Evolutionary conservation across 192 early-diverging fungal species (phyloP), one percentile per base, ranked within the genome.

Genomic region (Coemansia sp.): DNA sequence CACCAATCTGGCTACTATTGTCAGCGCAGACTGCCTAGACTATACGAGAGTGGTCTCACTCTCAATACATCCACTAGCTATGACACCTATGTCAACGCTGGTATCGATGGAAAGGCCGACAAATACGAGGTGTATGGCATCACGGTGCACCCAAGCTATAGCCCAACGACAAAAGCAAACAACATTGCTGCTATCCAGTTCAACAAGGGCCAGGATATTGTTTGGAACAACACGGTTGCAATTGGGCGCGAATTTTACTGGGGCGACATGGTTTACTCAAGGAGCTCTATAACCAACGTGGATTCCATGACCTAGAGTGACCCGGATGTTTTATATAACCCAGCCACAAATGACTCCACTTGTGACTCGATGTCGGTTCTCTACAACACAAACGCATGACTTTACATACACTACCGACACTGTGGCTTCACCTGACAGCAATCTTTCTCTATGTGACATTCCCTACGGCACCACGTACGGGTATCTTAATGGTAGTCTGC

Each of bases 11-110:
- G 55, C 57, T 2, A 23, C 65, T 9, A 10, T 67, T 3, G 61
- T 74, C 6, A 68, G 65, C 53, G 72, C 72, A 47, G 65, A 67
- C 57, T 74, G 72, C 33, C 30, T 74, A 8, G 53, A 56, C 37
- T 74, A 42, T 19, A 42, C 20, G n/a, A n/a, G 4, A 41, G 14
- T 14, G 59, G 40, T 27, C 28, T 23, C 13, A 33, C 20, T 9
- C 57, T 74, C 9, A 37, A 68, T 54, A 44, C 1, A 8, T 15
- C 31, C 0, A 29, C 33, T 15, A 54, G 19, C 1, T 74, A 74
- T 52, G 29, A 41, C 8, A 64, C 50, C 25, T 59, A 47, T 7
- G 33, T 74, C 0, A 57, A 68, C 47, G 50, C 23, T 10, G 57
- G 57, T 0, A 34, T 19, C 15, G 53, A 57, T 33, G 44, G 50